These are phyloP conservation scores for Ricinus communis DNA, from an alignment of 345 rosid genomes.

Conservation along the genomic window DNA sequence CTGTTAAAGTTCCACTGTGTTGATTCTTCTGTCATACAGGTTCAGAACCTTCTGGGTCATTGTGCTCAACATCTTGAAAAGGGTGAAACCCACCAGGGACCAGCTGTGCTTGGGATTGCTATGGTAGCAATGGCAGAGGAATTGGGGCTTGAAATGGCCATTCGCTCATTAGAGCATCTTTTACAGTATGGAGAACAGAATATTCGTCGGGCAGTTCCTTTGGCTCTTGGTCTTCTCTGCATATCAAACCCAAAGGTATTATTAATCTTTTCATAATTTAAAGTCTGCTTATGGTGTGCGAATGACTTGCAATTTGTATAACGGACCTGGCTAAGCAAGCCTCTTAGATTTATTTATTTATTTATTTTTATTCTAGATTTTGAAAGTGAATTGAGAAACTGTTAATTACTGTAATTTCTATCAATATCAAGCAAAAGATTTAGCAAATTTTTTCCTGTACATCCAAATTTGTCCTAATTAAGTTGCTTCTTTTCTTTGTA, in stretches of 20 bases:
- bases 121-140: slow-evolving; percentile 99
- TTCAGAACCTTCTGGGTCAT: slow-evolving; percentile 84
- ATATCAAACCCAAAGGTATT: slow-evolving; percentile 94
- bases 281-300: neutral
- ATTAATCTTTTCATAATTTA: neutral
- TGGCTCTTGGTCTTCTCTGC: slow-evolving; percentile 97
- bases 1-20: neutral
- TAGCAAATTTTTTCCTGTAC: too few relatives aligned
- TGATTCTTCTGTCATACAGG: slow-evolving; percentile 39
- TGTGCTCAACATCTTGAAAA: slow-evolving; percentile 90
- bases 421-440: too few relatives aligned
- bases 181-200: slow-evolving; percentile 92
- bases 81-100: slow-evolving; percentile 86
- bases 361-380: too few relatives aligned
- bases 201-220: slow-evolving; percentile 85
- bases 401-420: too few relatives aligned
- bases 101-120: slow-evolving; percentile 97
- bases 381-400: too few relatives aligned
- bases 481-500: neutral
- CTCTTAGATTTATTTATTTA: too few relatives aligned
- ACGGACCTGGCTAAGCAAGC: too few relatives aligned
- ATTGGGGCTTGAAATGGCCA: slow-evolving; percentile 93
- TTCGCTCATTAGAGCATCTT: slow-evolving; percentile 90
- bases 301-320: neutral
- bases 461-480: neutral